Evolutionary conservation across 169 alveolate genomes (phyloP).

Genomic region (Eimeria nieschulzi): DNA sequence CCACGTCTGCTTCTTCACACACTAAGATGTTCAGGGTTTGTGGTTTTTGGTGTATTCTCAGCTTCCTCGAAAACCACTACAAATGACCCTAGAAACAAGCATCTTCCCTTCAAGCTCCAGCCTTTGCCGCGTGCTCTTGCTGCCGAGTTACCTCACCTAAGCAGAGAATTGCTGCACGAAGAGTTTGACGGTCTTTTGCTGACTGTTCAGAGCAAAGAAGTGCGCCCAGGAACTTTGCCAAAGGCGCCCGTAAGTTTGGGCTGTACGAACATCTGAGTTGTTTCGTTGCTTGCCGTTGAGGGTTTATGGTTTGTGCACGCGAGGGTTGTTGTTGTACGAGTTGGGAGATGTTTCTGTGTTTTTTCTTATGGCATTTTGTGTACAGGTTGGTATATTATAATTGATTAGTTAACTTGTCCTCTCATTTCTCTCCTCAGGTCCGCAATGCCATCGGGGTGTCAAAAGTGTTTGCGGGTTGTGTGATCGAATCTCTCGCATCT

Average conservation of each 20-base stretch:
- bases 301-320: too few species aligned
- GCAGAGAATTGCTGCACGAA: background rate
- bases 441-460: slow-evolving; percentile 2
- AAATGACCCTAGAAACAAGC: slow-evolving; percentile 28
- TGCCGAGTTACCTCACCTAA: slow-evolving; percentile 35
- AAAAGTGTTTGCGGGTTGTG: slow-evolving; percentile 33
- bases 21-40: slow-evolving; percentile 2
- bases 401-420: too few species aligned
- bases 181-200: slow-evolving; percentile 43
- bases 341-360: too few species aligned
- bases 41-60: slow-evolving; percentile 15
- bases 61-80: slow-evolving; percentile 2
- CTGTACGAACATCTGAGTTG: too few species aligned
- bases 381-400: too few species aligned
- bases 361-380: too few species aligned
- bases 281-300: too few species aligned
- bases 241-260: too few species aligned
- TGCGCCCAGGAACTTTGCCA: background rate
- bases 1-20: background rate
- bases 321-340: too few species aligned
- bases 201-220: slow-evolving; percentile 22
- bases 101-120: slow-evolving; percentile 45
- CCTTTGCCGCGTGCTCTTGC: slow-evolving; percentile 53
- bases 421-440: background rate
- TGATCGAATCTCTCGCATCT: slow-evolving; percentile 37